phyloP scores from a whole-genome alignment of 2,329 filamentous ascomycete genomes.

The Penicillium sp. region DNA sequence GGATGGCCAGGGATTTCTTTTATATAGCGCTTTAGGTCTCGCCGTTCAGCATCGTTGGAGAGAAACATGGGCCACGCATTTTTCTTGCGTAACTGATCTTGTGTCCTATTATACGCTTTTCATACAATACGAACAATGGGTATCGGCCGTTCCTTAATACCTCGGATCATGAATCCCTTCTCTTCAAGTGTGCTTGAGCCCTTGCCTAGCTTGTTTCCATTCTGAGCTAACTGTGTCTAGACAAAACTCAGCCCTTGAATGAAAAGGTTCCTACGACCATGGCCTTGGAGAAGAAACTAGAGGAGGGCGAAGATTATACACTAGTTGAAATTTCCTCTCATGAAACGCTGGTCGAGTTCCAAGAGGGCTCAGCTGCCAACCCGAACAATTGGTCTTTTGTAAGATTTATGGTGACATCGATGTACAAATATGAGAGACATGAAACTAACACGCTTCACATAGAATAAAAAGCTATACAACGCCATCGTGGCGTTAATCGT shows the following conservation, averaged over 20 bases:
- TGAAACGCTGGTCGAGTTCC: conserved; percentile 29
- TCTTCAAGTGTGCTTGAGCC: conserved; percentile 16
- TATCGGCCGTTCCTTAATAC: conserved; percentile 3
- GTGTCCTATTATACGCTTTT: conserved; percentile 1
- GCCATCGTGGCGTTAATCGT: conserved; percentile 25
- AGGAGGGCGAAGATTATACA: conserved; percentile 16
- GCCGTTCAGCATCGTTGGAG: background rate
- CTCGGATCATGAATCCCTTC: conserved; percentile 8
- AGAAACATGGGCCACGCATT: conserved; percentile 2
- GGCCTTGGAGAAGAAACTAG: background rate
- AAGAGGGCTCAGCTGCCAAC: conserved; percentile 21
- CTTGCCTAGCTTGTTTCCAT: background rate
- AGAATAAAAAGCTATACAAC: conserved; percentile 32
- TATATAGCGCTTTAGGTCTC: conserved; percentile 15
- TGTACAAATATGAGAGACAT: background rate
- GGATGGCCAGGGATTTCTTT: background rate
- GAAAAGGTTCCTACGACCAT: conserved; percentile 5
- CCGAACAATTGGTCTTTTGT: conserved; percentile 32
- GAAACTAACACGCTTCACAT: background rate
- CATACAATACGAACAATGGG: conserved; percentile 10
- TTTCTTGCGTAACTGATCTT: conserved; percentile 3
- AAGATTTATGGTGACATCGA: conserved; percentile 10
- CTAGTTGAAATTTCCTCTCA: conserved; percentile 20
- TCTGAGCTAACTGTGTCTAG: conserved; percentile 15
- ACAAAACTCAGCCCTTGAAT: conserved; percentile 3